Evolutionary conservation across 106 monocot genomes (phyloP).

Genomic region (Agapanthus africanus): DNA sequence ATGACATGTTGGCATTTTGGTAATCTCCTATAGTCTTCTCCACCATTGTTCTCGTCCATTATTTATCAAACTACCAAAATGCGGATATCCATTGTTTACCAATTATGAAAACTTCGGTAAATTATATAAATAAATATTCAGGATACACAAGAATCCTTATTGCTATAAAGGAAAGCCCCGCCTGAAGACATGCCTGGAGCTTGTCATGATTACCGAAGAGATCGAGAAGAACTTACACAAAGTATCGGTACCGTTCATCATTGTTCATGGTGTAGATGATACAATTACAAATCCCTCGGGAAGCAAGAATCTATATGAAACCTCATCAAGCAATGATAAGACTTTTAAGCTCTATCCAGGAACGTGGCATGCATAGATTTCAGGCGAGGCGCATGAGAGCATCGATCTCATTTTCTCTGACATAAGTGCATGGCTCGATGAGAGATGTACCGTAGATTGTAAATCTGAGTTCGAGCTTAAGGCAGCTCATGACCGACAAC

Average conservation of each 20-base stretch:
- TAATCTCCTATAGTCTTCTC: no score
- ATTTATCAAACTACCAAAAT: neutral
- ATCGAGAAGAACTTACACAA: slow-evolving; percentile 47
- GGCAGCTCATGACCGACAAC: slow-evolving; percentile 11
- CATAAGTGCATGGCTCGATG: slow-evolving; percentile 51
- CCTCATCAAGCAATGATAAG: slow-evolving; percentile 47
- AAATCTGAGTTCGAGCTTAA: slow-evolving; percentile 26
- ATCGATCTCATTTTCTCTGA: slow-evolving; percentile 56
- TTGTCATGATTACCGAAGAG: slow-evolving; percentile 55
- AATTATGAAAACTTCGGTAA: no score
- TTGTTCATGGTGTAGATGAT: slow-evolving; percentile 68
- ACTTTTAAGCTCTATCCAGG: slow-evolving; percentile 62
- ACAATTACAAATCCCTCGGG: slow-evolving; percentile 55
- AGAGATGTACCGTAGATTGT: slow-evolving; percentile 6
- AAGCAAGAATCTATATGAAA: slow-evolving; percentile 36
- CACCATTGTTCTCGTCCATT: no score
- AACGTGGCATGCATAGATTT: slow-evolving; percentile 79
- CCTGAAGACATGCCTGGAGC: slow-evolving; percentile 46
- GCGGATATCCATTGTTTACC: neutral
- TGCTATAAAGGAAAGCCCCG: slow-evolving; percentile 60
- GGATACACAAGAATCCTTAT: slow-evolving; percentile 29
- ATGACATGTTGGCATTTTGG: no score
- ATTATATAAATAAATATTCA: slow-evolving; percentile 5
- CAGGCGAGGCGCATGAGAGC: slow-evolving; percentile 53
- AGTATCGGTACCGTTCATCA: slow-evolving; percentile 52